Percentiles rank a stretch among this genome's conserved stretches.
Evolutionary conservation across 495 filamentous ascomycete genomes (phyloP).

Genomic region (Penicillium roqueforti): DNA sequence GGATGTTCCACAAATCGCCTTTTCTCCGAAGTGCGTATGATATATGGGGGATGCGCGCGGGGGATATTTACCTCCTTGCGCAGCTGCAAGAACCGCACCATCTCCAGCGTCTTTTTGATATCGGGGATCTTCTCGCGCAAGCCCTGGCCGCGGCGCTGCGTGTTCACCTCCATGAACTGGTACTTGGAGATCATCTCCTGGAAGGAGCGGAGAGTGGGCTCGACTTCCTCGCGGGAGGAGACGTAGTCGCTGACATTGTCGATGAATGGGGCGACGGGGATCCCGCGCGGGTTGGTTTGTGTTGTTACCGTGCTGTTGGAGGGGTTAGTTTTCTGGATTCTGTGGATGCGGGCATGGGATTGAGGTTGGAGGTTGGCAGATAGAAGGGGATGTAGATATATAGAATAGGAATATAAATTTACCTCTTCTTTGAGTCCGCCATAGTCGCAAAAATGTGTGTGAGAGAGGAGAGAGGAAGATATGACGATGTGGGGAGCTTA

Average conservation of each 20-base stretch:
- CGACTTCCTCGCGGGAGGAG: conserved; percentile 78
- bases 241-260: conserved; percentile 97
- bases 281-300: conserved; percentile 83
- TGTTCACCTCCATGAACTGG: conserved; percentile 98
- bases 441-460: conserved; percentile 14
- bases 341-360: background rate
- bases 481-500: conserved; percentile 26
- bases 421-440: conserved; percentile 27
- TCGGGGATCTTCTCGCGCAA: conserved; percentile 95
- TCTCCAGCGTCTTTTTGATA: conserved; percentile 96
- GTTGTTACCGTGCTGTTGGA: conserved; percentile 29
- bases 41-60: background rate
- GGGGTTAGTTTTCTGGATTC: conserved; percentile 18
- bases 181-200: conserved; percentile 99
- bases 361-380: background rate
- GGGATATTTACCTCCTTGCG: conserved; percentile 26
- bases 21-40: background rate
- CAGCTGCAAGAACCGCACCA: conserved; percentile 73
- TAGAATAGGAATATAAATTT: conserved; percentile 9
- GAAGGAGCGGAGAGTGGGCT: conserved; percentile 83
- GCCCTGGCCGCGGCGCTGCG: conserved; percentile 72
- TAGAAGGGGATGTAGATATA: background rate
- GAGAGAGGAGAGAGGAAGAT: conserved; percentile 20
- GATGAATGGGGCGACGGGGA: conserved; percentile 91
- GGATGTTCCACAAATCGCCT: background rate